Conservation (phyloP, 1,284 basidiomycete species). For the Leccinum holopus region DNA sequence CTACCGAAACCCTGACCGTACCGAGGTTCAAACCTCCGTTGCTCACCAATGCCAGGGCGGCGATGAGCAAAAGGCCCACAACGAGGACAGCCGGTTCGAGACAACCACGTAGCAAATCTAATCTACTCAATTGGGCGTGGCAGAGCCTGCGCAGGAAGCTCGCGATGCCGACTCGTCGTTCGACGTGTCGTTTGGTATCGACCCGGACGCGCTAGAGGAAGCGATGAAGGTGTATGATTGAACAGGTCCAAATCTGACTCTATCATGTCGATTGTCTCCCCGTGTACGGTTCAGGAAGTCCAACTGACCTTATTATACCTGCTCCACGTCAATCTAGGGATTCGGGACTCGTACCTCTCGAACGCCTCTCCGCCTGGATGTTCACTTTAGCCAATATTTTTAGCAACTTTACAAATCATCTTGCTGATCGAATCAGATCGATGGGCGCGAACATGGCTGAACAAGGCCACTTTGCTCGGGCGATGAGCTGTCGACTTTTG, state of each 20-base stretch:
- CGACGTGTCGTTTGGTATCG: slow-evolving; percentile 33
- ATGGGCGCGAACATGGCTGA: no score
- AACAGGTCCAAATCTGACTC: not conserved
- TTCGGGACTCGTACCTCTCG: not conserved
- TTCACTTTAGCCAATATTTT: no score
- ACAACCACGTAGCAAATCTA: not conserved
- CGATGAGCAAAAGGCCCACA: slow-evolving; percentile 6
- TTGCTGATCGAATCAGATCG: no score
- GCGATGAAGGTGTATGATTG: slow-evolving; percentile 34
- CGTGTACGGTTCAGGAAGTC: not conserved
- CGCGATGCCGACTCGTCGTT: slow-evolving; percentile 32
- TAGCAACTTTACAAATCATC: no score
- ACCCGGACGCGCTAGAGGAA: slow-evolving; percentile 30
- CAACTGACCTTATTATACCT: not conserved
- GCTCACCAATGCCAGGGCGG: slow-evolving; percentile 11
- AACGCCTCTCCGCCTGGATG: no score
- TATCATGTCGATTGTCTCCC: not conserved
- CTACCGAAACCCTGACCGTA: slow-evolving; percentile 18
- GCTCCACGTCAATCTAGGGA: not conserved
- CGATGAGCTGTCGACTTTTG: no score
- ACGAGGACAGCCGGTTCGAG: not conserved
- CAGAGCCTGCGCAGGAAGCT: not conserved
- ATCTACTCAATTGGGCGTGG: not conserved
- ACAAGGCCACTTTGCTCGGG: no score
- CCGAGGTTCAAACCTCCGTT: slow-evolving; percentile 34